Percentiles rank a stretch among this genome's conserved stretches.
phyloP scores from a whole-genome alignment of 192 early-diverging fungal species.

The Backusella australiensis region DNA sequence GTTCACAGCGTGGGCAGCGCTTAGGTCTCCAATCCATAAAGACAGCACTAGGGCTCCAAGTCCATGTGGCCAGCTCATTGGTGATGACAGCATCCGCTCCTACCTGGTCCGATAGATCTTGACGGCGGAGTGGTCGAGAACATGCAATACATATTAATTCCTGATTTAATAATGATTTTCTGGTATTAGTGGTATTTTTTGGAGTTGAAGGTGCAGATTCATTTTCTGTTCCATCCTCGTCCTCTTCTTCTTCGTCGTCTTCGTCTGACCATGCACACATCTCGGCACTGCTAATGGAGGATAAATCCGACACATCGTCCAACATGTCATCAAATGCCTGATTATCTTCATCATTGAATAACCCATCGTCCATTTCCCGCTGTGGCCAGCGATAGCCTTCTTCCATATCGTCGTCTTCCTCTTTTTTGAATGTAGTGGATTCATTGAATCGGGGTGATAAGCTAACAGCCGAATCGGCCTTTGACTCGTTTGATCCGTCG shows the following conservation, averaged over 20 bases:
- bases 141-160: constrained; percentile 25
- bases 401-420: background rate
- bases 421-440: constrained; percentile 1
- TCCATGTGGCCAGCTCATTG: constrained; percentile 29
- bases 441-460: constrained; percentile 7
- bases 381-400: background rate
- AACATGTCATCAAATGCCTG: constrained; percentile 20
- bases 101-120: constrained; percentile 7
- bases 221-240: background rate
- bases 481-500: constrained; percentile 12
- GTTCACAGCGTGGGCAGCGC: constrained; percentile 28
- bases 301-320: constrained; percentile 27
- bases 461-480: constrained; percentile 18
- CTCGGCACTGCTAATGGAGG: constrained; percentile 21
- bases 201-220: background rate
- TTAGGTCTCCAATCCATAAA: constrained; percentile 27
- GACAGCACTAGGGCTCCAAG: constrained; percentile 27
- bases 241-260: constrained; percentile 4
- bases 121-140: constrained; percentile 12
- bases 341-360: background rate
- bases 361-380: background rate
- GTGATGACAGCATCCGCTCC: constrained; percentile 7
- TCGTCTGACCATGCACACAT: constrained; percentile 9
- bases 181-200: background rate
- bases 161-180: constrained; percentile 10